A percentile compares a stretch with the other conserved stretches of the same genome.
phyloP scores from a whole-genome alignment of 176 grass and related monocot genomes.

The Cenchrus fungigraminus region DNA sequence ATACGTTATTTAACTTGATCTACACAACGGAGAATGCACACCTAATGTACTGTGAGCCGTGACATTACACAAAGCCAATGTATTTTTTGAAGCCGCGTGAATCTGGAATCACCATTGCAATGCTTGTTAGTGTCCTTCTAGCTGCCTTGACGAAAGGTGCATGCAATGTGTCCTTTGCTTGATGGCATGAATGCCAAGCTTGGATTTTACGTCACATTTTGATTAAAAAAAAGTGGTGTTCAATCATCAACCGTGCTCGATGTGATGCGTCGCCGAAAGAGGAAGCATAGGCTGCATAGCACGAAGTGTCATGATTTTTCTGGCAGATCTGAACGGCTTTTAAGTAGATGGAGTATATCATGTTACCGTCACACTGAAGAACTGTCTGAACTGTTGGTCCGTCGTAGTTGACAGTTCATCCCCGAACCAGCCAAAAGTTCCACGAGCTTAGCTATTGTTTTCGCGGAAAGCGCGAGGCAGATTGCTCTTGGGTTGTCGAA shows the following conservation, averaged over 20 bases:
- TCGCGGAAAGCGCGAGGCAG: not conserved
- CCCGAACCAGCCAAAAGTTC: not conserved
- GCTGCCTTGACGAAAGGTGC: not conserved
- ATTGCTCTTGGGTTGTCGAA: conserved; percentile 5
- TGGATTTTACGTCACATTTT: conserved; percentile 31
- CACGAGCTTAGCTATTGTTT: not conserved
- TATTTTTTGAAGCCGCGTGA: not conserved
- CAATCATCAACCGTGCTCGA: conserved; percentile 33
- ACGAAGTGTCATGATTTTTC: not conserved
- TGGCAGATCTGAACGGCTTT: not conserved
- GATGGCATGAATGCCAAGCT: conserved; percentile 14
- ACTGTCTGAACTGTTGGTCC: too few species aligned
- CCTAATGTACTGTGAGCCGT: not conserved
- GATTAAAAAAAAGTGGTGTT: not conserved
- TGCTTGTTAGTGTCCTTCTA: not conserved
- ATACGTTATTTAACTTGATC: not conserved
- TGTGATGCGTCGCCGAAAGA: conserved; percentile 42
- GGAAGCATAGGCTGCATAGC: not conserved
- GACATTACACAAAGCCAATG: not conserved
- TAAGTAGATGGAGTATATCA: not conserved
- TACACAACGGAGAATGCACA: not conserved
- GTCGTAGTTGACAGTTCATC: not conserved
- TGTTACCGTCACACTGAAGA: not conserved
- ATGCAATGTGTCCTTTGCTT: not conserved
- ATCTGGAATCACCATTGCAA: not conserved